Percentiles rank a stretch among this genome's conserved stretches.
phyloP scores from a whole-genome alignment of 1,284 basidiomycete genomes.

The Melampsora americana region DNA sequence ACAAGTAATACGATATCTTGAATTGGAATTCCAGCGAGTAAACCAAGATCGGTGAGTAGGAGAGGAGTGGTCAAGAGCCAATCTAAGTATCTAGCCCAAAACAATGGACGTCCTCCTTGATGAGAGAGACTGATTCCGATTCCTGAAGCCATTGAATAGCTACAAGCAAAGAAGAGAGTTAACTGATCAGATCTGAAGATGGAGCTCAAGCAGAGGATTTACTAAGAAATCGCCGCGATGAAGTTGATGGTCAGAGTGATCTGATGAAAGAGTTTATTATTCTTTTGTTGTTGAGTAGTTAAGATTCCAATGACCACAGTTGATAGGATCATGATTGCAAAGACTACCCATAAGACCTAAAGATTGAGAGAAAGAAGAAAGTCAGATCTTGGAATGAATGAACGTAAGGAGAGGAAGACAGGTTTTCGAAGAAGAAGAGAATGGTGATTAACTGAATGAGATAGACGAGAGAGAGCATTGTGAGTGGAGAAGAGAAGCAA shows the following conservation, averaged over 20 bases:
- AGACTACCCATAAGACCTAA: constrained; percentile 1
- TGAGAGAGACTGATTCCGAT: background rate
- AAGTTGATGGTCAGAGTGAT: constrained; percentile 3
- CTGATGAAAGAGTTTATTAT: constrained; percentile 1
- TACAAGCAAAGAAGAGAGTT: background rate
- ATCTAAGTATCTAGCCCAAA: background rate
- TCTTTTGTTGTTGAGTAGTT: constrained; percentile 5
- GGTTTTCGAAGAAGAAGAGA: too few relatives aligned
- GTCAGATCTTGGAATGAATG: background rate
- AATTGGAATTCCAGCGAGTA: background rate
- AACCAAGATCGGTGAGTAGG: constrained; percentile 7
- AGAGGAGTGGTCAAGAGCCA: constrained; percentile 8
- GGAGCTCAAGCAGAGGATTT: background rate
- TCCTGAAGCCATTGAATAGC: background rate
- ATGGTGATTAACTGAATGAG: constrained; percentile 5
- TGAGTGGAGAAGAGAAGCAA: background rate
- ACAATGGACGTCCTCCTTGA: background rate
- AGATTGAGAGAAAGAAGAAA: background rate
- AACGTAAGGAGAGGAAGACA: background rate
- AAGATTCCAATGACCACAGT: constrained; percentile 1
- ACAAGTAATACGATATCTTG: background rate
- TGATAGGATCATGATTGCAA: background rate
- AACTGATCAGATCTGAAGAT: background rate
- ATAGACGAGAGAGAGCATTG: background rate
- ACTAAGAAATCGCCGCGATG: constrained; percentile 1